phyloP scores from a whole-genome alignment of 768 basidiomycete genomes.

The Amanita rubescens region DNA sequence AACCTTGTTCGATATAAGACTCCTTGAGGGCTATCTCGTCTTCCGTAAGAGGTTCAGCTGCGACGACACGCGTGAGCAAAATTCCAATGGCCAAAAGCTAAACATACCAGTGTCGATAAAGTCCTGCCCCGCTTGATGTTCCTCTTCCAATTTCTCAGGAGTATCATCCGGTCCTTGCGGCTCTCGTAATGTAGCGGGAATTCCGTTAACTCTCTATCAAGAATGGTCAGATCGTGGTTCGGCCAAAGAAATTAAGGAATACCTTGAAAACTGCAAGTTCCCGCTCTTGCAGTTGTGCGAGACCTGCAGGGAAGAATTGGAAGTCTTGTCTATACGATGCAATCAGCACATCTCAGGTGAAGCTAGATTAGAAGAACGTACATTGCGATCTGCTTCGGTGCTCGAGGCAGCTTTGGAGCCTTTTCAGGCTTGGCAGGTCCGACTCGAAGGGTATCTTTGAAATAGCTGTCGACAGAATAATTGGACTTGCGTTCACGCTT shows the following conservation, averaged over 20 bases:
- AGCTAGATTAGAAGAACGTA: conserved; percentile 27
- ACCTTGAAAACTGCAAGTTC: conserved; percentile 82
- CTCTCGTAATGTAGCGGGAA: conserved; percentile 58
- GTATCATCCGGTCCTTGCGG: conserved; percentile 66
- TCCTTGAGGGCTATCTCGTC: conserved; percentile 83
- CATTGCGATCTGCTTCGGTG: conserved; percentile 85
- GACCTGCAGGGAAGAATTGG: conserved; percentile 87
- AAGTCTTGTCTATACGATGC: conserved; percentile 68
- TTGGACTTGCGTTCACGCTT: conserved; percentile 93
- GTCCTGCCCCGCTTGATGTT: conserved; percentile 71
- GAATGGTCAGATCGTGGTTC: not conserved
- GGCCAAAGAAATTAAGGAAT: not conserved
- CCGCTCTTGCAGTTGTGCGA: conserved; percentile 78
- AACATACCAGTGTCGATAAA: conserved; percentile 75
- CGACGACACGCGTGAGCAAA: not conserved
- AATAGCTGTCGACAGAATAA: conserved; percentile 93
- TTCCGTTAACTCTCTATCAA: conserved; percentile 56
- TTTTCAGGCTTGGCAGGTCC: conserved; percentile 76
- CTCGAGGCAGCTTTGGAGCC: conserved; percentile 72
- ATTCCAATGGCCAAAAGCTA: not conserved
- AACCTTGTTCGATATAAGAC: conserved; percentile 65
- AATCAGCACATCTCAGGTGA: conserved; percentile 4
- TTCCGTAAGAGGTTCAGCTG: conserved; percentile 87
- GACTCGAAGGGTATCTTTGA: conserved; percentile 83
- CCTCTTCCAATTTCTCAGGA: conserved; percentile 78